Conservation (phyloP, 2,329 filamentous ascomycete genomes). For the Amylocarpus encephaloides region DNA sequence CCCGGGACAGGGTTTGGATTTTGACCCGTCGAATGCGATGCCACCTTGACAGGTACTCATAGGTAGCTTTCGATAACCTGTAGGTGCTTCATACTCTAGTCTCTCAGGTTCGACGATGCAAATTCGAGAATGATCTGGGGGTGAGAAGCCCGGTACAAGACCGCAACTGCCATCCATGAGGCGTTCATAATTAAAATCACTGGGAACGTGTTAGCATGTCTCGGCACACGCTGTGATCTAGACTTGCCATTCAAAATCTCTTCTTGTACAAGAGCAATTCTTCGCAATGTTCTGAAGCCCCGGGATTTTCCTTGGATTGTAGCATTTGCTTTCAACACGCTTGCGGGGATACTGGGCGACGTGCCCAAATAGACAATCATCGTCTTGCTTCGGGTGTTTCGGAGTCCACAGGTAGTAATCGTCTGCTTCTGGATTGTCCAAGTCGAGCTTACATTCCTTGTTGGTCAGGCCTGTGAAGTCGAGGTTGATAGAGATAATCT, state of each 20-base stretch:
- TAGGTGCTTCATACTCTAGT: constrained; percentile 76
- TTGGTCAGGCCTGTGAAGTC: constrained; percentile 82
- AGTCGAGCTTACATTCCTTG: constrained; percentile 62
- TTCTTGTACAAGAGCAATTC: constrained; percentile 77
- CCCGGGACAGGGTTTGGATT: constrained; percentile 61
- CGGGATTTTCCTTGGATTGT: constrained; percentile 67
- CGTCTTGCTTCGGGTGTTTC: constrained; percentile 68
- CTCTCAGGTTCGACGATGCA: constrained; percentile 59
- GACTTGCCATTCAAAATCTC: constrained; percentile 87
- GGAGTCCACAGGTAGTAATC: constrained; percentile 90
- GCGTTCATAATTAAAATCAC: constrained; percentile 90
- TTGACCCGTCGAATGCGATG: constrained; percentile 59
- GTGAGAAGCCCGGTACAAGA: constrained; percentile 66
- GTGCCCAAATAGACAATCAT: constrained; percentile 90
- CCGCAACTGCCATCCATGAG: constrained; percentile 69
- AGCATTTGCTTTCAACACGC: constrained; percentile 71
- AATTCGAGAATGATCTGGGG: constrained; percentile 51
- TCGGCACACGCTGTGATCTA: not conserved
- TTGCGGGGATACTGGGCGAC: constrained; percentile 86
- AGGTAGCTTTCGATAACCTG: constrained; percentile 83
- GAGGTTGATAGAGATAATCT: constrained; percentile 70
- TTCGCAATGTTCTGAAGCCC: constrained; percentile 62
- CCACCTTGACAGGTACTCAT: constrained; percentile 82
- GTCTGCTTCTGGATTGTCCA: constrained; percentile 49
- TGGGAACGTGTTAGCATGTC: constrained; percentile 33